Evolutionary conservation across 2,329 filamentous ascomycete genomes (phyloP).

Genomic region (Xylariales sp.): DNA sequence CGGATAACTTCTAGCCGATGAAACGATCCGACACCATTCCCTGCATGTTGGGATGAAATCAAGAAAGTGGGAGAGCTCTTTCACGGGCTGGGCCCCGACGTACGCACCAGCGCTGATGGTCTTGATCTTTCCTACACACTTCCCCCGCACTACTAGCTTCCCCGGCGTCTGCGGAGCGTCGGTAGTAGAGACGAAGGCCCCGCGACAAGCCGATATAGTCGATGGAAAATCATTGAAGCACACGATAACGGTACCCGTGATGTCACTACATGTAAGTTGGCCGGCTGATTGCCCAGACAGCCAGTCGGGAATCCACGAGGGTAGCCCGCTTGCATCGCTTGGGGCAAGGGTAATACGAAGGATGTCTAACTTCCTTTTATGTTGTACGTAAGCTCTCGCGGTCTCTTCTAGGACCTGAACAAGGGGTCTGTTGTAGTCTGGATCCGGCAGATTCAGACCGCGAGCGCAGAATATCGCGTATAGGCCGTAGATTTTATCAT

Average conservation of each 20-base stretch:
- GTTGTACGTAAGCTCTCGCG: slow-evolving; percentile 20
- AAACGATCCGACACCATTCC: slow-evolving; percentile 12
- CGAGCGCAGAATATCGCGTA: slow-evolving; percentile 14
- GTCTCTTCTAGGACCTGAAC: slow-evolving; percentile 26
- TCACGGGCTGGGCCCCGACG: not conserved
- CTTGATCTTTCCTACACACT: not conserved
- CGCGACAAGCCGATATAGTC: slow-evolving; percentile 7
- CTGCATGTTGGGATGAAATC: slow-evolving; percentile 1
- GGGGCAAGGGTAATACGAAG: slow-evolving; percentile 10
- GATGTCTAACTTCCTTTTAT: slow-evolving; percentile 21
- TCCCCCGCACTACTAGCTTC: slow-evolving; percentile 13
- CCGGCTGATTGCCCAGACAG: not conserved
- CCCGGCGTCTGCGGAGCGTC: not conserved
- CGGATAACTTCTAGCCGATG: not conserved
- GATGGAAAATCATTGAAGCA: slow-evolving; percentile 12
- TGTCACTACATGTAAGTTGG: slow-evolving; percentile 1
- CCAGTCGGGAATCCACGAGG: slow-evolving; percentile 37
- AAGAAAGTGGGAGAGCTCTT: slow-evolving; percentile 2
- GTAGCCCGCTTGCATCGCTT: slow-evolving; percentile 11
- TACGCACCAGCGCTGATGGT: slow-evolving; percentile 5
- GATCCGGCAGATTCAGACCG: slow-evolving; percentile 18
- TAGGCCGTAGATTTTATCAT: slow-evolving; percentile 31
- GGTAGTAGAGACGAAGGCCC: not conserved
- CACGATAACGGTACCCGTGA: slow-evolving; percentile 10
- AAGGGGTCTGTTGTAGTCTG: slow-evolving; percentile 29